Base-by-base conservation (phyloP, 371 early-diverging fungal species). In the Mortierella sp. region DNA sequence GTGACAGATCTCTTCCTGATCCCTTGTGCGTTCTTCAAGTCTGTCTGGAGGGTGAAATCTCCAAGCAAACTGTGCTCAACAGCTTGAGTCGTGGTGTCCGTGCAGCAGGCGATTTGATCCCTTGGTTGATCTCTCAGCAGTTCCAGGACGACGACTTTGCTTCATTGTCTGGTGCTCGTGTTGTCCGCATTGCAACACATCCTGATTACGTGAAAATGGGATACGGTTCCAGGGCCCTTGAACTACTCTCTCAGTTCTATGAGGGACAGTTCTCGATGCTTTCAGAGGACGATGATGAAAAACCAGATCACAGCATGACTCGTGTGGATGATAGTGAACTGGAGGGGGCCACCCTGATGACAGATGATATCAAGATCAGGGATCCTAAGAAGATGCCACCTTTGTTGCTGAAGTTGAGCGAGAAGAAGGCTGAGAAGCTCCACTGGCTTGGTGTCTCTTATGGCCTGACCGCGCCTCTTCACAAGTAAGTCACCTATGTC, bases 141-240 rank as follows among this genome's bases (percentile, higher is more conserved):
- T 99, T 95, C 90, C 96, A 96, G 86, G 98, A 99, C 84, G 94
- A 95, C 68, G 98, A 96, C 75, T 98, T 99, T 86, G 96, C 98
- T 2, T 86, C 93, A 29, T 86, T 97, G 42, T 93, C 94, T 1
- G 99, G 99, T 40, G 96, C 98, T 17, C 93, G 99, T 67, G 92
- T 99, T n/a, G 99, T 99, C n/a, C 95, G 99, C 66, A 98, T 99
- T 71, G 99, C 99, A 35, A 98, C 99, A 1, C 99, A 99, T 84
- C 99, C 99, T 7, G 98, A 98, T 69, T 98, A 97, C 80, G 88
- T 93, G 57, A 90, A 94, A 72, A 99, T 98, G 99, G 99, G 99
- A 5, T 99, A 98, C 84, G 99, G 99, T 2, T 85, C 91, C 23
- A 89, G 95, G 22, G 96, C 98, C 8, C 82, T 99, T 34, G 93